These are phyloP conservation scores for Malus fusca DNA, from an alignment of 306 rosid species.

Conservation along the genomic window DNA sequence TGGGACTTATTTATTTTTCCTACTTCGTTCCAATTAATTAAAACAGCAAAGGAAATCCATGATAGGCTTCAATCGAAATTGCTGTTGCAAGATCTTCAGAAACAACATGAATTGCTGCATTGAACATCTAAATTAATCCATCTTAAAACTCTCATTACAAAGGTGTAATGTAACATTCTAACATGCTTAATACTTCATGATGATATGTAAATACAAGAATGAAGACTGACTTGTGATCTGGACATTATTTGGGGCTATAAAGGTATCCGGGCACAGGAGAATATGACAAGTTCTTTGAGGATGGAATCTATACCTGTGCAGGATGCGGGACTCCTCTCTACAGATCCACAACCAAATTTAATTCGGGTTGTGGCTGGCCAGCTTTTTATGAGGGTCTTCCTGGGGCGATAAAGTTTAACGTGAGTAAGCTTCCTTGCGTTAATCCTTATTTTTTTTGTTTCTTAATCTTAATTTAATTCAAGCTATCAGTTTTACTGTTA, in stretches of 20 bases:
- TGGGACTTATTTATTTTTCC: background rate
- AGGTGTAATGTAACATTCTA: background rate
- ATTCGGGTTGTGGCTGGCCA: slow-evolving; percentile 83
- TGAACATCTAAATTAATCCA: background rate
- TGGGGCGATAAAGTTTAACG: slow-evolving; percentile 56
- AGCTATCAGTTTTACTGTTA: background rate
- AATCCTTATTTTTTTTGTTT: background rate
- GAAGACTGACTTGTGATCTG: background rate
- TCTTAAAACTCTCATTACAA: background rate
- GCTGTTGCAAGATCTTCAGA: background rate
- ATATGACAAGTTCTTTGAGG: slow-evolving; percentile 61
- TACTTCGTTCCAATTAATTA: background rate
- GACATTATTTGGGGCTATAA: slow-evolving; percentile 7
- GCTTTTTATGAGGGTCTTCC: slow-evolving; percentile 78
- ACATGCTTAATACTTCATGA: background rate
- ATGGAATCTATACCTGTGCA: slow-evolving; percentile 69
- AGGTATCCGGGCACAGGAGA: slow-evolving; percentile 73
- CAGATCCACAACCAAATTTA: slow-evolving; percentile 52
- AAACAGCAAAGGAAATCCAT: background rate
- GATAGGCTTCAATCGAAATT: background rate
- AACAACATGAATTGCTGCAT: background rate
- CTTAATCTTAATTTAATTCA: background rate
- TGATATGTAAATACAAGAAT: background rate
- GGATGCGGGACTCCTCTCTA: slow-evolving; percentile 55
- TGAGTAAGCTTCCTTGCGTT: slow-evolving; percentile 26